Evolutionary conservation across 129 eudicot genomes (phyloP), one percentile per base, ranked within the genome.

Genomic region (Helichrysum umbraculigerum): DNA sequence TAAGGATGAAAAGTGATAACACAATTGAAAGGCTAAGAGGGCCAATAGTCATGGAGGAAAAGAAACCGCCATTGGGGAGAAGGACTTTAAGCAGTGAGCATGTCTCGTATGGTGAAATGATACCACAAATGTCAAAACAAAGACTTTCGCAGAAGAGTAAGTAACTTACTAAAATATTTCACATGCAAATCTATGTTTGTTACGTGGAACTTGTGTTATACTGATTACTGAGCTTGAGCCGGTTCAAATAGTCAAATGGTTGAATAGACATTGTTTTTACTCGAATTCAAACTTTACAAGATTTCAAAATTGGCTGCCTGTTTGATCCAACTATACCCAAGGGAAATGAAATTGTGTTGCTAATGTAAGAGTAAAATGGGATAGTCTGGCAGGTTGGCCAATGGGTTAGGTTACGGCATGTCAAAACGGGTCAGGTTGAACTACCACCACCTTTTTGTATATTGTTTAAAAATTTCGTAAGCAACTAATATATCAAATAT

Each of bases 101-200:
- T 41, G 82, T 88, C 7, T 84, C 86, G 1, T 88, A 91, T 71
- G 91, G 89, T 25, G 91, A 88, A 80, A 86, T 91, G 94, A 88
- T 86, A 79, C 91, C 91, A 2, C 84, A 78, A 64, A 83, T 83
- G 79, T 83, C 87, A 41, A 73, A 65, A 22, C 80, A 85, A 79
- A 75, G 41, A 72, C 59, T 69, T n/a, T 79, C 83, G 66, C 79
- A 76, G 41, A 77, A 65, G 42, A 83, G 90, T 85, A 74, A 83
- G 88, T 67, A 68, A 65, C 52, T 37, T 22, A 22, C 8, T 58
- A 39, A 29, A 15, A 57, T 72, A 10, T 20, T 7, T 34, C 14
- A 15, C 57, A 34, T 14, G 21, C 44, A 65, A 21, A 63, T 65
- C 42, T 32, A 44, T 50, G 34, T 10, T 30, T 44, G 51, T 32